Evolutionary conservation across 1,139 yeast genomes (phyloP), one percentile per base, ranked within the genome.

Genomic region (Komagataea norvegica): DNA sequence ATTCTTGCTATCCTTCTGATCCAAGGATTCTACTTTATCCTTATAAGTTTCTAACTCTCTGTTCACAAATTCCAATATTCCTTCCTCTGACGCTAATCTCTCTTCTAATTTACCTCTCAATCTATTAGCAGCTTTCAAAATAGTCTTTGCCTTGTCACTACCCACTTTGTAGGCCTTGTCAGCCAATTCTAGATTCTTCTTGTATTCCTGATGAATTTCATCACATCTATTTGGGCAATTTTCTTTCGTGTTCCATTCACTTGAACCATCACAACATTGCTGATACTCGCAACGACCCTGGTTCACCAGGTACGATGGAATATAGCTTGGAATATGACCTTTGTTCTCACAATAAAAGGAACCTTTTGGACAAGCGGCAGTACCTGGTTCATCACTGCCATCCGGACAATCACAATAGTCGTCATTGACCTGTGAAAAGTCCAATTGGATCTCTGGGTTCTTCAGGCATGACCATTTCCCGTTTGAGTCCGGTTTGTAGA

Each of bases 351-450:
- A 91, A 59, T 77, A 88, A 53, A 88, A 91, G 34, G 47, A 46
- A 11, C 70, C 69, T 11, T 68, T 66, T 1, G 63, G 64, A 58
- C 97, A 91, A 0, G 96, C 96, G 37, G 83, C 69, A 1, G 97
- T 91, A 0, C 96, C 96, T 0, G 97, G 96, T 58, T 91, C 98
- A 60, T 91, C 98, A 3, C 93, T 80, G 0, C 98, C 98, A 61
- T 91, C 98, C 0, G 97, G 96, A 64, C 98, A 91, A 57, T 91
- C 98, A 60, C 97, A 89, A 53, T 73, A 80, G 52, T 88, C 82
- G 57, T 91, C 97, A 56, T 91, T 89, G 48, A 91, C 72, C 54
- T 80, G 85, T 31, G 67, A 67, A 36, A 67, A 69, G 21, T 78
- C 65, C 21, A 89, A 61, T 15, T 65, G 67, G 6, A 87, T 74